Percentiles rank a stretch among this genome's conserved stretches.
Evolutionary conservation across 2,329 filamentous ascomycete species (phyloP).

Genomic region (Pseudocercospora fuligena): DNA sequence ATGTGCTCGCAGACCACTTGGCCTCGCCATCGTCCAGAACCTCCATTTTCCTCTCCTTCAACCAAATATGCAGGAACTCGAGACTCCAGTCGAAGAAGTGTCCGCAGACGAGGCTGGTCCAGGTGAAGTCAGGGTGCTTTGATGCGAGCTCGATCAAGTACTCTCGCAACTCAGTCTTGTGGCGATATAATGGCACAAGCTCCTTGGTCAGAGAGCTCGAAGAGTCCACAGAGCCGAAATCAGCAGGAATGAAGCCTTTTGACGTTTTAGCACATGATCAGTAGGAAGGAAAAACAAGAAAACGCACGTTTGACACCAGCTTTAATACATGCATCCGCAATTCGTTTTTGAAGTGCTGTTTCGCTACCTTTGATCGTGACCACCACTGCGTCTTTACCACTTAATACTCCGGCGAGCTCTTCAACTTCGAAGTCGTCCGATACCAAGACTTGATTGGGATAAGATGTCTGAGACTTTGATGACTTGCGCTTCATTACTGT

Average conservation of each 20-base stretch:
- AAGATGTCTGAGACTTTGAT: constrained; percentile 49
- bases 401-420: constrained; percentile 57
- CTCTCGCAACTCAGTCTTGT: constrained; percentile 56
- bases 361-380: constrained; percentile 50
- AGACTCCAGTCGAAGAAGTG: constrained; percentile 67
- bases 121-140: constrained; percentile 53
- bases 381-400: constrained; percentile 63
- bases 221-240: constrained; percentile 56
- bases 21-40: constrained; percentile 63
- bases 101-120: constrained; percentile 64
- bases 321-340: constrained; percentile 64
- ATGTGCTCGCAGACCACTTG: constrained; percentile 57
- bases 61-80: constrained; percentile 59
- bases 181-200: constrained; percentile 57
- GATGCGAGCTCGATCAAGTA: constrained; percentile 55
- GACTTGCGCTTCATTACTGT: constrained; percentile 60
- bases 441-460: constrained; percentile 42
- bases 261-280: not conserved
- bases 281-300: not conserved
- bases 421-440: constrained; percentile 55
- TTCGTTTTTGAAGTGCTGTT: constrained; percentile 52
- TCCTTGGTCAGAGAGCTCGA: constrained; percentile 42
- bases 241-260: constrained; percentile 61
- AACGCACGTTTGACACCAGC: constrained; percentile 60
- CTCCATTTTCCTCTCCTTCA: constrained; percentile 54